Base-by-base conservation (phyloP, 2,329 filamentous ascomycete species). In the Magnaporthales sp. region DNA sequence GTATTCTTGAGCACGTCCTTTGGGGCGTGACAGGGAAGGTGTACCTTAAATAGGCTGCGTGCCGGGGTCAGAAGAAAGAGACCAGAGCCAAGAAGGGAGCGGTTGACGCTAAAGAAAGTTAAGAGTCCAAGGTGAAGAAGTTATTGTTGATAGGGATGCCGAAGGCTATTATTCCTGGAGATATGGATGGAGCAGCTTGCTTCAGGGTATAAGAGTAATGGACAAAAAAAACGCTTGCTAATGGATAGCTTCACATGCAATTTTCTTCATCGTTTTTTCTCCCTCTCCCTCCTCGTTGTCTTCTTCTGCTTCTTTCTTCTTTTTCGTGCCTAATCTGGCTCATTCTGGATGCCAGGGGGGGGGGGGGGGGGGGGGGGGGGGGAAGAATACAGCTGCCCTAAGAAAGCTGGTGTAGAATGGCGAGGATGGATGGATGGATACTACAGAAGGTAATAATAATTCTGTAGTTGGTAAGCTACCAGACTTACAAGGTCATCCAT, bases 11-110 rank as follows among this genome's bases (percentile, higher is more conserved):
- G 54, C 22, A 26, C 54, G 54, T 58, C 24, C 54, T 58, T 26
- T n/a, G 54, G 54, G 24, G 22, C 54, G 22, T 26, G 54, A 58
- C 54, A 58, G 22, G 54, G 54, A 58, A 58, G 54, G 54, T 58
- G 54, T 58, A 58, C 22, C 54, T 58, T 58, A 58, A 58, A 58
- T 58, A 58, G 54, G 54, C 54, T 58, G 54, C 54, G 26, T n/a
- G 54, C 54, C 54, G 54, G 54, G 54, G 54, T 24, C 24, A 24
- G 13, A 58, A 58, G 54, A 19, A 58, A 58, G 11, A 58, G 54
- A 58, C 54, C 9, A 22, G 54, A 22, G 54, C 24, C 22, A 27
- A 13, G n/a, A 26, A 24, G 54, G 54, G 54, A 58, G 9, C 54
- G 26, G 11, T 24, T n/a, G 24, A 56, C 54, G n/a, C 54, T 58